These are phyloP conservation scores for Capsella rubella DNA, from an alignment of 441 rosid species.

Conservation along the genomic window DNA sequence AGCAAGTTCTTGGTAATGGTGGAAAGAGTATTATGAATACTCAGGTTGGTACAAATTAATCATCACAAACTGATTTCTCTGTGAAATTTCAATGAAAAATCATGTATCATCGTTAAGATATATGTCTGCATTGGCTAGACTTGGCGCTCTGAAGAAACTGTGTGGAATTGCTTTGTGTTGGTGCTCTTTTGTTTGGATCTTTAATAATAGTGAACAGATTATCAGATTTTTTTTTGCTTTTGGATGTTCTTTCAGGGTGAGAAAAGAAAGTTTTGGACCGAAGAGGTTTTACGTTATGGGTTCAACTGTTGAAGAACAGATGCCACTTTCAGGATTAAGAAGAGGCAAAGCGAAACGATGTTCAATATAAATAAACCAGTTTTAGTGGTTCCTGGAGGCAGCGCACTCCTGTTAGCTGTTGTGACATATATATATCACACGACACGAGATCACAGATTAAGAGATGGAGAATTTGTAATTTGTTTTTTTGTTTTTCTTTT, in stretches of 20 bases:
- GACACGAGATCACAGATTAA: conserved; percentile 35
- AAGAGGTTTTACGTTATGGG: conserved; percentile 22
- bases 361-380: conserved; percentile 23
- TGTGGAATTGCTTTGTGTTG: conserved; percentile 2
- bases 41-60: not conserved
- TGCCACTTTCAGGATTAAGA: conserved; percentile 1
- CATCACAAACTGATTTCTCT: conserved; percentile 1
- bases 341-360: conserved; percentile 15
- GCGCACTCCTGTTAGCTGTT: conserved; percentile 31
- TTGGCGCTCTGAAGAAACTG: not conserved
- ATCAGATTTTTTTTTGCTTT: conserved; percentile 17
- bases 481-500: not conserved
- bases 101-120: conserved; percentile 3
- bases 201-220: not conserved
- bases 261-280: conserved; percentile 12
- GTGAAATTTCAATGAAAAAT: not conserved
- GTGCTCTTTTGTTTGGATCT: conserved; percentile 6
- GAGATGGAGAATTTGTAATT: conserved; percentile 24
- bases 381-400: conserved; percentile 24
- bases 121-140: not conserved
- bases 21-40: not conserved
- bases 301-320: conserved; percentile 16
- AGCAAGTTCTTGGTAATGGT: conserved; percentile 9
- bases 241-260: conserved; percentile 32
- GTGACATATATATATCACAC: conserved; percentile 37